These are phyloP conservation scores for Fagopyrum homotropicum DNA, from an alignment of 148 eudicot genomes.

Conservation along the genomic window DNA sequence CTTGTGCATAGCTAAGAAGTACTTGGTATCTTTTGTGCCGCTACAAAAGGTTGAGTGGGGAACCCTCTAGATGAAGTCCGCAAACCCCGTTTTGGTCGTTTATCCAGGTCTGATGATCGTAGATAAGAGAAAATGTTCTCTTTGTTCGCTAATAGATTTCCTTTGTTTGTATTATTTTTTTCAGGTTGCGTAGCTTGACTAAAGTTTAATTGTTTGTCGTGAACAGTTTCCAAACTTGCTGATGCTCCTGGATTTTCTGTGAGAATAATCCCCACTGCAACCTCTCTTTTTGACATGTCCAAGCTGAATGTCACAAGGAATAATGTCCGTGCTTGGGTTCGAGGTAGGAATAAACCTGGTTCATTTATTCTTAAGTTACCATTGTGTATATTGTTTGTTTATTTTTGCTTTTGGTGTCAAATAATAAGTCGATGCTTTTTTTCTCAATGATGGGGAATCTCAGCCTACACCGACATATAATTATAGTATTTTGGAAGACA, in stretches of 20 bases:
- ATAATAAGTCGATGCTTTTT: neutral
- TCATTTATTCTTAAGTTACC: neutral
- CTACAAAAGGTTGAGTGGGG: conserved; percentile 59
- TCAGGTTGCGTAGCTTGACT: neutral
- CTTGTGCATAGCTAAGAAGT: conserved; percentile 69
- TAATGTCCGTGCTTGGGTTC: conserved; percentile 54
- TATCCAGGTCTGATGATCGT: conserved; percentile 50
- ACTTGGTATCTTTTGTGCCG: conserved; percentile 45
- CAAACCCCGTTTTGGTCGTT: conserved; percentile 74
- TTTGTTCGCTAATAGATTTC: neutral
- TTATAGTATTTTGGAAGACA: conserved; percentile 82
- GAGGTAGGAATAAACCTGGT: conserved; percentile 40
- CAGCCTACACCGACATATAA: conserved; percentile 80
- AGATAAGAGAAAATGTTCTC: neutral
- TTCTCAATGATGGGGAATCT: conserved; percentile 29
- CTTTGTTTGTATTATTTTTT: conserved; percentile 5
- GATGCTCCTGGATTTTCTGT: conserved; percentile 39
- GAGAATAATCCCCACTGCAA: conserved; percentile 73
- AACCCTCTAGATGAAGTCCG: conserved; percentile 76
- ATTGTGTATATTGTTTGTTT: neutral
- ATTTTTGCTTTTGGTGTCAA: neutral
- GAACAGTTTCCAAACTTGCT: conserved; percentile 31
- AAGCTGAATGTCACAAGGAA: conserved; percentile 59
- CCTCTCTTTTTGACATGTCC: conserved; percentile 45
- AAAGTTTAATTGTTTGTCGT: conserved; percentile 10